Evolutionary conservation across 2,329 filamentous ascomycete species (phyloP), one percentile per base, ranked within the genome.

Genomic region (Aspergillus sp.): DNA sequence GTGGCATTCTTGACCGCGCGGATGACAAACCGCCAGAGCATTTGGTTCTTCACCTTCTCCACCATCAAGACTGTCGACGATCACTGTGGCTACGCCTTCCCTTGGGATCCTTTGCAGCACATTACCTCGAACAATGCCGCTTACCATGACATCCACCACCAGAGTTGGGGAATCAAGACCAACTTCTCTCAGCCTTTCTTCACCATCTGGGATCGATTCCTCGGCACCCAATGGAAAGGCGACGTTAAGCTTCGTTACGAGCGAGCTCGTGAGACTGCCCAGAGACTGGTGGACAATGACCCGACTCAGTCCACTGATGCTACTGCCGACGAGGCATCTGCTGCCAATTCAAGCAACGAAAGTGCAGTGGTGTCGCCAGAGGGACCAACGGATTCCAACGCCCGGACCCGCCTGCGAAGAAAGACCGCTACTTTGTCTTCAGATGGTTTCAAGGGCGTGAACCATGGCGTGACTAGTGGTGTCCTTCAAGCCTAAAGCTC

Each of bases 61-160:
- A 94, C 88, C 6, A 82, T 96, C 74, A 98, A 98, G 76, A 97
- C 93, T 0, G 89, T 97, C 27, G 90, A 96, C 61, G 93, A 98
- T 63, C 93, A 98, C 72, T 96, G 91, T 67, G 93, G 93, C 52
- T 98, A 97, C 63, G 77, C 82, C n/a, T 84, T 98, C 49, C 93
- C 93, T 1, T 97, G 86, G 82, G 93, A 98, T 66, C 91, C 91
- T 2, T 75, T 97, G 42, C 90, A 96, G 75, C 83, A 86, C 62
- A 77, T 97, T 48, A 95, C 90, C 36, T 86, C 86, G 65, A 97
- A 98, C 75, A 96, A 97, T 57, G 91, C 93, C 27, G 85, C 84
- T 31, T 98, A 97, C 68, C 93, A 98, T 63, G 93, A 98, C 62
- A 91, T 98, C 46, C 93, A 98, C 69, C 93, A 98, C 71, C 93